phyloP scores from a whole-genome alignment of 208 protist species.

The Trichomonas tenax region DNA sequence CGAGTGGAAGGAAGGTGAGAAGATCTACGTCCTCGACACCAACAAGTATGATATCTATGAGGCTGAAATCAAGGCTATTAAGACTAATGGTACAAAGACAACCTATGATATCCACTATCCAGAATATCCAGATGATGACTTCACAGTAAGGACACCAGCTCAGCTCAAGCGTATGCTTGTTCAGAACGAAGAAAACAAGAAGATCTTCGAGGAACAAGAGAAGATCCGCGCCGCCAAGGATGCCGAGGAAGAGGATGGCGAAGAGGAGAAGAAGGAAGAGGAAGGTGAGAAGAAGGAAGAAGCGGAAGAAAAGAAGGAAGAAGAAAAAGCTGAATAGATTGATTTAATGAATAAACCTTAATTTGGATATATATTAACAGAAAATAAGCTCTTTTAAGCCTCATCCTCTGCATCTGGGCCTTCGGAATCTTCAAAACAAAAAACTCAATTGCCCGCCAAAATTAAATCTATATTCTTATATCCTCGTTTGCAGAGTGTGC shows the following conservation, averaged over 20 bases:
- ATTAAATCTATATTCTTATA: too few species aligned
- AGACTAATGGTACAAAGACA: not conserved
- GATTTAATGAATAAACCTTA: too few species aligned
- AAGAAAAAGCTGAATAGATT: not conserved
- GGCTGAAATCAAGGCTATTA: not conserved
- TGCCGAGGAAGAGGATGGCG: not conserved
- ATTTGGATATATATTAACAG: too few species aligned
- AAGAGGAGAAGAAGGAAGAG: not conserved
- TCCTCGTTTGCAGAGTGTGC: too few species aligned
- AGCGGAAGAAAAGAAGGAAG: not conserved
- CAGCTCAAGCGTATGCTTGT: not conserved
- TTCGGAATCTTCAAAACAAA: too few species aligned
- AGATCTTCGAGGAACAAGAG: not conserved
- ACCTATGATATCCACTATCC: not conserved
- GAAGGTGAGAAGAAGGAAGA: not conserved
- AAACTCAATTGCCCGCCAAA: too few species aligned
- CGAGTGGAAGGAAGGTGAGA: not conserved
- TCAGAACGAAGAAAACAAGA: not conserved
- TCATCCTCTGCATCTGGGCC: too few species aligned
- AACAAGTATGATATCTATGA: not conserved
- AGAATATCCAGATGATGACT: conserved; percentile 17
- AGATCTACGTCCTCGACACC: not conserved
- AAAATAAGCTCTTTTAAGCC: too few species aligned
- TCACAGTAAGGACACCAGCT: too few species aligned
- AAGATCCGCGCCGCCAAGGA: not conserved